Percentiles rank a stretch among this genome's conserved stretches.
Evolutionary conservation across 768 basidiomycete species (phyloP).

Genomic region (Amanita rubescens): DNA sequence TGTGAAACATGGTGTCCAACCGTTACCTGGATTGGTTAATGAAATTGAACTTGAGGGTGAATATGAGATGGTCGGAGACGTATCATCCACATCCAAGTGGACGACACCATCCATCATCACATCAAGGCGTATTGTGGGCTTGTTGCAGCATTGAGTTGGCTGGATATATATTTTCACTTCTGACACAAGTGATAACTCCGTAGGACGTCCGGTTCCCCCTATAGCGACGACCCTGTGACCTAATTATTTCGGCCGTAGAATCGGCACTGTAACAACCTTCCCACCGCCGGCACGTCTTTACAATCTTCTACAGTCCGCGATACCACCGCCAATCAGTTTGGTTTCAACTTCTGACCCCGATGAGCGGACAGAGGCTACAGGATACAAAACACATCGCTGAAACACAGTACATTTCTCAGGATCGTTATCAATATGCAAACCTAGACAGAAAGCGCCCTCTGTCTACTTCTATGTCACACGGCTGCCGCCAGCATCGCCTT

Average conservation of each 20-base stretch:
- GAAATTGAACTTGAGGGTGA: constrained; percentile 52
- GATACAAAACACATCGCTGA: too few species aligned
- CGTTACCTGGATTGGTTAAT: constrained; percentile 29
- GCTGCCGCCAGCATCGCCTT: too few species aligned
- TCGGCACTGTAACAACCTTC: neutral
- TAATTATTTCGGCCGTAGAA: neutral
- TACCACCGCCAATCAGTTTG: neutral
- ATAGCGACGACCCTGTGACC: neutral
- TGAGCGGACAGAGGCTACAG: neutral
- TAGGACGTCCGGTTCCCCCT: neutral
- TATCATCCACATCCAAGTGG: constrained; percentile 52
- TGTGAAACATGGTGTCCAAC: constrained; percentile 65
- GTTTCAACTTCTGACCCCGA: neutral
- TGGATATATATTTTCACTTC: neutral
- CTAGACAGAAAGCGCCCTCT: too few species aligned
- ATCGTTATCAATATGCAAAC: too few species aligned
- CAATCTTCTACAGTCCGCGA: neutral
- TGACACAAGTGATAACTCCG: neutral
- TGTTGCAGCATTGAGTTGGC: neutral
- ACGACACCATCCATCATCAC: constrained; percentile 9
- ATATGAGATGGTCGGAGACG: constrained; percentile 58
- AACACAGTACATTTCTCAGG: too few species aligned
- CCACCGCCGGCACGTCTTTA: neutral
- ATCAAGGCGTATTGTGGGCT: neutral
- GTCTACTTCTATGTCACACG: too few species aligned